A percentile compares a stretch with the other conserved stretches of the same genome.
Evolutionary conservation across 208 protist genomes (phyloP).

Genomic region (Vickermania ingenoplastis): DNA sequence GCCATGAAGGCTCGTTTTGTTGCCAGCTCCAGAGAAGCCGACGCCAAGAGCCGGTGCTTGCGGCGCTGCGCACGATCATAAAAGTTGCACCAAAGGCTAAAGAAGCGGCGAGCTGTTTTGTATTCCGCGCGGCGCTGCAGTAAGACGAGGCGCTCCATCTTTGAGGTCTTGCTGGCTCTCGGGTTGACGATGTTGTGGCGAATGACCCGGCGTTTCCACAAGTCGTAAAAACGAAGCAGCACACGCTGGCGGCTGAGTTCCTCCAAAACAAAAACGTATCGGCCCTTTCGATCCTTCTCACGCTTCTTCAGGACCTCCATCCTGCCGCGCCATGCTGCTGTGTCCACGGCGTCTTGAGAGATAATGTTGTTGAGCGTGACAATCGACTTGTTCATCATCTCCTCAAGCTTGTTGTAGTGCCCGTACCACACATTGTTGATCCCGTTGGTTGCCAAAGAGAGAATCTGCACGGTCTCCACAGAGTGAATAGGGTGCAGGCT

Average conservation of each 20-base stretch:
- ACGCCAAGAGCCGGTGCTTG: constrained; percentile 27
- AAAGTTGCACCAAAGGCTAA: constrained; percentile 49
- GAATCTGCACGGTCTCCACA: constrained; percentile 70
- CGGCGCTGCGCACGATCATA: constrained; percentile 57
- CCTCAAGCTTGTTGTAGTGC: constrained; percentile 63
- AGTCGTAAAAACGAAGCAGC: constrained; percentile 43
- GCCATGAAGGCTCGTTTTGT: constrained; percentile 27
- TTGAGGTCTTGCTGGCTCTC: constrained; percentile 2
- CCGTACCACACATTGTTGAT: constrained; percentile 84
- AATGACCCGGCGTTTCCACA: constrained; percentile 32
- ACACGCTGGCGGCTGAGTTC: constrained; percentile 45
- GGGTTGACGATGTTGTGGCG: neutral
- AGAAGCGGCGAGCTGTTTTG: constrained; percentile 35
- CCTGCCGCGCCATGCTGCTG: constrained; percentile 55
- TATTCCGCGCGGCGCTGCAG: constrained; percentile 25
- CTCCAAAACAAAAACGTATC: constrained; percentile 53
- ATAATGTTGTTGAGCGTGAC: constrained; percentile 48
- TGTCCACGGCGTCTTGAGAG: constrained; percentile 52
- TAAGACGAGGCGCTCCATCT: constrained; percentile 12
- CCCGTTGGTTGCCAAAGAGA: constrained; percentile 76
- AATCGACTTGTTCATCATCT: constrained; percentile 41
- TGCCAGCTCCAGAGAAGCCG: constrained; percentile 27
- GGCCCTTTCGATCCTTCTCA: constrained; percentile 44
- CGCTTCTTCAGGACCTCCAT: constrained; percentile 29
- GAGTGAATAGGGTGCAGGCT: constrained; percentile 33